phyloP scores from a whole-genome alignment of 1,139 yeast species.

The Magnusiomyces tetraspermus region DNA sequence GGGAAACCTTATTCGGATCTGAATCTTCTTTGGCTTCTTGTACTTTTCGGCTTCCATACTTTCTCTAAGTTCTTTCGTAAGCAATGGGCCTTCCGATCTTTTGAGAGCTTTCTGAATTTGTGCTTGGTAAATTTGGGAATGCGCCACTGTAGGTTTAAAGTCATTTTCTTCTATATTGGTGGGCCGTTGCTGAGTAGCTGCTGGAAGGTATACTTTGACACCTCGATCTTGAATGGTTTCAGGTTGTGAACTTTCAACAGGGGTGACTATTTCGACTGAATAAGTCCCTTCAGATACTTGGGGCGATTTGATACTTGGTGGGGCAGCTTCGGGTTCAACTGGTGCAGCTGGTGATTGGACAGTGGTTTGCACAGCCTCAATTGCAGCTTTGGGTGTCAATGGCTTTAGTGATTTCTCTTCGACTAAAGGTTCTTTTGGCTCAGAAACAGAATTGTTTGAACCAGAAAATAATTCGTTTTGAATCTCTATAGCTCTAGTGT shows the following conservation, averaged over 20 bases:
- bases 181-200: slow-evolving; percentile 11
- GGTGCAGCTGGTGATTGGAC: no score
- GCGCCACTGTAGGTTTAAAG: slow-evolving; percentile 10
- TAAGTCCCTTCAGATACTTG: no score
- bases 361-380: background rate
- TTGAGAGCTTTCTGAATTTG: slow-evolving; percentile 22
- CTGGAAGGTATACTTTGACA: slow-evolving; percentile 21
- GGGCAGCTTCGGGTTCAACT: no score
- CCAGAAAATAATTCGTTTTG: slow-evolving; percentile 14
- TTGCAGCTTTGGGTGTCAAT: background rate
- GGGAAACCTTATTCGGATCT: slow-evolving; percentile 28
- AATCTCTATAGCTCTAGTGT: slow-evolving; percentile 19
- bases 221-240: background rate
- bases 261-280: no score
- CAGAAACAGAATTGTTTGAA: background rate
- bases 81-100: slow-evolving; percentile 23
- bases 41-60: slow-evolving; percentile 21
- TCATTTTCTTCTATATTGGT: slow-evolving; percentile 20
- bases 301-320: no score
- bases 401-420: background rate
- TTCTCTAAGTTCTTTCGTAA: slow-evolving; percentile 27
- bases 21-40: slow-evolving; percentile 15
- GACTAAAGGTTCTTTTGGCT: background rate
- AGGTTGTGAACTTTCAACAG: no score
- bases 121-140: slow-evolving; percentile 13